Evolutionary conservation across 2,329 filamentous ascomycete genomes (phyloP).

Genomic region (Pseudogymnoascus sp.): DNA sequence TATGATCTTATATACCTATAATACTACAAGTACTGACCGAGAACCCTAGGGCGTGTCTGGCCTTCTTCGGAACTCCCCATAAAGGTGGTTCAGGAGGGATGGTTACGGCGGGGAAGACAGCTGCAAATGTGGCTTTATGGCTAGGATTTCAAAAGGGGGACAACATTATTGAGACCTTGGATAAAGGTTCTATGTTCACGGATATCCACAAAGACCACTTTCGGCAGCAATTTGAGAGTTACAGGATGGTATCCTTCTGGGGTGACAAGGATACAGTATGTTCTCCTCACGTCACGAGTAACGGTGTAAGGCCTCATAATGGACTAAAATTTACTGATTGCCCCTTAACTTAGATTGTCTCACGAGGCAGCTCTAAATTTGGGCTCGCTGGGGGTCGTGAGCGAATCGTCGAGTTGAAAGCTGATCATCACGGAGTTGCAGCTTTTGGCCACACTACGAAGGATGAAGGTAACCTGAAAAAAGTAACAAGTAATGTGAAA

Average conservation of each 20-base stretch:
- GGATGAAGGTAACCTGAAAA: neutral
- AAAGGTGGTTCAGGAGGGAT: constrained; percentile 15
- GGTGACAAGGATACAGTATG: constrained; percentile 15
- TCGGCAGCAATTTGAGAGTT: constrained; percentile 7
- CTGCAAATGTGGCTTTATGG: constrained; percentile 15
- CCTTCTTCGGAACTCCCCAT: constrained; percentile 25
- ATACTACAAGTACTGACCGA: constrained; percentile 13
- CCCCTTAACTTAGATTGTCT: constrained; percentile 11
- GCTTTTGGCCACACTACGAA: neutral
- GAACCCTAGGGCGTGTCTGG: constrained; percentile 17
- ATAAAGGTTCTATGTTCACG: constrained; percentile 17
- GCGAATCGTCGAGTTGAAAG: constrained; percentile 11
- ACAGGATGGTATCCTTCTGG: constrained; percentile 18
- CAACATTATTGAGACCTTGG: constrained; percentile 15
- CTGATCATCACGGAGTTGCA: constrained; percentile 11
- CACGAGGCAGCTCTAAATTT: constrained; percentile 11
- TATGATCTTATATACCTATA: neutral
- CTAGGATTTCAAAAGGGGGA: constrained; percentile 15
- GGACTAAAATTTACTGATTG: neutral
- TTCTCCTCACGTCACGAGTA: neutral
- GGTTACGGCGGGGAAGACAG: constrained; percentile 17
- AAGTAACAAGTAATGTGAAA: neutral
- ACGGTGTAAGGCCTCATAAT: constrained; percentile 12
- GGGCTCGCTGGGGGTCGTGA: constrained; percentile 10
- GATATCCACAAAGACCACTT: constrained; percentile 15